A percentile compares a stretch with the other conserved stretches of the same genome.
These are phyloP conservation scores for Cyclotella choctawhatcheeana DNA, from an alignment of 108 stramenopile species.

Conservation along the genomic window DNA sequence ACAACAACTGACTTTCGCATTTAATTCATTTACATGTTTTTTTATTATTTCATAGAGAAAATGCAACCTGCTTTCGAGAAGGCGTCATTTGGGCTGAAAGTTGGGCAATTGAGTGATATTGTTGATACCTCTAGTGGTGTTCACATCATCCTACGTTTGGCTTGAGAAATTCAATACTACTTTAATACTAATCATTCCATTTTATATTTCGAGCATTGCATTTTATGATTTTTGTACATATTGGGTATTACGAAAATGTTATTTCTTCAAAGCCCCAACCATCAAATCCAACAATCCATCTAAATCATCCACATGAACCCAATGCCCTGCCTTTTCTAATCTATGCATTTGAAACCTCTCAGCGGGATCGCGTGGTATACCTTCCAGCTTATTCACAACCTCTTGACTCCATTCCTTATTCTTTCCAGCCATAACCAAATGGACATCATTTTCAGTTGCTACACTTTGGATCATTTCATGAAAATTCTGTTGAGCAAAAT, in stretches of 20 bases:
- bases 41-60: conserved; percentile 37
- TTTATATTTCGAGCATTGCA: neutral
- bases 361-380: conserved; percentile 36
- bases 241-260: neutral
- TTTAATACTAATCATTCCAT: neutral
- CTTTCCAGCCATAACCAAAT: conserved; percentile 79
- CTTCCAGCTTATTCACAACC: conserved; percentile 43
- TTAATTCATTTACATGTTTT: neutral
- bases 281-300: conserved; percentile 64
- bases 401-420: conserved; percentile 72
- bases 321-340: conserved; percentile 85
- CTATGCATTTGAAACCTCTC: conserved; percentile 64
- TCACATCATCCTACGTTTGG: conserved; percentile 81
- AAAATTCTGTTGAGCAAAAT: conserved; percentile 75
- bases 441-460: conserved; percentile 29
- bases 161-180: conserved; percentile 12
- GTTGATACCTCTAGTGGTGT: conserved; percentile 86
- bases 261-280: neutral
- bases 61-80: conserved; percentile 86
- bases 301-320: conserved; percentile 91
- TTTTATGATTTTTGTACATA: neutral
- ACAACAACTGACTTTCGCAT: neutral
- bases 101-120: conserved; percentile 78
- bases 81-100: conserved; percentile 78
- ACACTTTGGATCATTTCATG: conserved; percentile 46